Conservation (phyloP, 2,329 filamentous ascomycete genomes). For the Diaporthe sp. region DNA sequence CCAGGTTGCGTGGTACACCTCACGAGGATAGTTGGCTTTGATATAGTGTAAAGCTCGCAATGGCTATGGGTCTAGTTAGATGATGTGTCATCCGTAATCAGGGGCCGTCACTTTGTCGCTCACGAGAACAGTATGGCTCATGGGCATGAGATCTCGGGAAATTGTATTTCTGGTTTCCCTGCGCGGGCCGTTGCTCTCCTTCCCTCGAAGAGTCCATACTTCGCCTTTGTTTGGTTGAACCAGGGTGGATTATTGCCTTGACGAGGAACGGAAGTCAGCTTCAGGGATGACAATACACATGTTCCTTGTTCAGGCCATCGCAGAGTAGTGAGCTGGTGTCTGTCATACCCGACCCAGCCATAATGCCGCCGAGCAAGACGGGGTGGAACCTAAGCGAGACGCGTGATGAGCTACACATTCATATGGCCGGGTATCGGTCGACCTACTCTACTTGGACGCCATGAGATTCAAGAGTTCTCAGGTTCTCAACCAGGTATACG, state of each 20-base stretch:
- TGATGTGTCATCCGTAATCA: not conserved
- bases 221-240: constrained; percentile 76
- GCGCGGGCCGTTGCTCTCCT: constrained; percentile 56
- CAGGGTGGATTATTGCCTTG: constrained; percentile 83
- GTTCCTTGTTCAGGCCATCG: too few species aligned
- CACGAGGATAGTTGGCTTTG: constrained; percentile 67
- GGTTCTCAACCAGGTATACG: constrained; percentile 70
- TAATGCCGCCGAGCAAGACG: constrained; percentile 79
- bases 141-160: constrained; percentile 60
- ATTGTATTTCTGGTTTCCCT: constrained; percentile 53
- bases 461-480: constrained; percentile 67
- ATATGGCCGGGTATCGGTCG: too few species aligned
- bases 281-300: not conserved
- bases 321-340: constrained; percentile 2
- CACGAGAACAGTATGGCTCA: constrained; percentile 59
- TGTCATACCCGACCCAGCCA: constrained; percentile 66
- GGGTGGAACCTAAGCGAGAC: constrained; percentile 72
- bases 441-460: constrained; percentile 76
- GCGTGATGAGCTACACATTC: constrained; percentile 10
- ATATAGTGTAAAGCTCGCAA: constrained; percentile 77
- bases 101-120: not conserved
- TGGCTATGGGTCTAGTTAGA: constrained; percentile 52
- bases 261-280: not conserved
- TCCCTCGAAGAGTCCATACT: constrained; percentile 63
- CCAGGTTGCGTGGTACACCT: constrained; percentile 67